Base-by-base conservation (phyloP, 2,329 filamentous ascomycete genomes). In the Trichoderma citrinoviride region DNA sequence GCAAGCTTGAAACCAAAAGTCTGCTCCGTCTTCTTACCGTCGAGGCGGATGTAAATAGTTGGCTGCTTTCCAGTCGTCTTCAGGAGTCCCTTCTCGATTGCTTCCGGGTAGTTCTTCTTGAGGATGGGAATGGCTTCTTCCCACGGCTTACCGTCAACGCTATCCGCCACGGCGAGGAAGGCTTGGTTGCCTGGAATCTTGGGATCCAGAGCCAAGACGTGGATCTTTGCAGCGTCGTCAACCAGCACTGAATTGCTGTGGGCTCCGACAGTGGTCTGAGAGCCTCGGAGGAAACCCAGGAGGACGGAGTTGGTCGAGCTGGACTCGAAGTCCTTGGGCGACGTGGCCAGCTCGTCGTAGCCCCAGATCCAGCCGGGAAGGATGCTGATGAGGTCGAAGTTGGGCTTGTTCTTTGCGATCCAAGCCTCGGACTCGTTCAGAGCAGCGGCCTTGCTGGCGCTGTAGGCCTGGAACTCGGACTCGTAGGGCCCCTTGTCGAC, bases 1-100 rank as follows among this genome's bases (percentile, higher is more conserved):
- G 25, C 15, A 2, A 62, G 7, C 37, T 62, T 40, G n/a, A 62
- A 25, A 15, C 41, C 41, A 54, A 62, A 62, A 5, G 58, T 46
- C 40, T 62, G 47, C 2, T 62, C 49, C 12, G 58, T 53, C 58
- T 62, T 62, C 19, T 53, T 62, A 14, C 33, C 21, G 17, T 62
- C 58, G 33, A 44, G 17, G 25, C 50, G 47, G 44, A 54, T 5
- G 37, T 21, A 7, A 37, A 53, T 19, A 6, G 58, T 62, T 12
- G 58, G 49, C 49, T 52, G 58, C 37, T 62, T 54, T 44, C 58
- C 58, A 37, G 58, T 62, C 12, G 58, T 62, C 58, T 62, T 62
- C n/a, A 62, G 4, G 15, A 40, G 58, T n/a, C 58, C 58, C 17
- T 62, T 37, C 6, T 37, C 14, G 17, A 62, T 54, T 2, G 47